Percentiles rank a stretch among this genome's conserved stretches.
These are phyloP conservation scores for Phialophora tarda DNA, from an alignment of 2,329 filamentous ascomycete genomes.

Conservation along the genomic window DNA sequence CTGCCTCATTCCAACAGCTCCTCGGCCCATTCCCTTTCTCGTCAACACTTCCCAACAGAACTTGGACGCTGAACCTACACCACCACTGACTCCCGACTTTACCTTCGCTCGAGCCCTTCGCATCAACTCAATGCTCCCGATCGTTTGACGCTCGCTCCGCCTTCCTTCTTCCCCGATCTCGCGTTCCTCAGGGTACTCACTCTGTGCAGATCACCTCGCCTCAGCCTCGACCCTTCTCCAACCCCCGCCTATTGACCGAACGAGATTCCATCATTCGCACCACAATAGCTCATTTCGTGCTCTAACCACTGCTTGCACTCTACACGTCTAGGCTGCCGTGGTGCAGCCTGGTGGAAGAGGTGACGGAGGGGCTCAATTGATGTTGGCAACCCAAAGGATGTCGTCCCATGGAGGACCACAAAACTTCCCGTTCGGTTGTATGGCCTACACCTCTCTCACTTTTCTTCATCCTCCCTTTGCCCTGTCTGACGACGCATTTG, in stretches of 20 bases:
- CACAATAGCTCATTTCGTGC: neutral
- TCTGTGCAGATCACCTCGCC: neutral
- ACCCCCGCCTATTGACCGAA: conserved; percentile 1
- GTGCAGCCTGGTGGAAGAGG: conserved; percentile 30
- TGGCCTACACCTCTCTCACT: conserved; percentile 15
- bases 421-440: conserved; percentile 40
- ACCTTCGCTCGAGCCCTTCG: conserved; percentile 1
- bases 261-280: neutral
- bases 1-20: conserved; percentile 19
- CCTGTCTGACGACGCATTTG: conserved; percentile 7
- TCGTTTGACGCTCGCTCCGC: conserved; percentile 2
- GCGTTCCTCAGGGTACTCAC: neutral
- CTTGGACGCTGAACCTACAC: conserved; percentile 6
- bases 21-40: conserved; percentile 21
- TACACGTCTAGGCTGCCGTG: conserved; percentile 23
- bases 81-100: conserved; percentile 12
- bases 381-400: conserved; percentile 40
- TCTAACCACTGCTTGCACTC: conserved; percentile 12
- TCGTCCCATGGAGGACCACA: conserved; percentile 40
- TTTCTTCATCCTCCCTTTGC: neutral
- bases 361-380: conserved; percentile 26
- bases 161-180: conserved; percentile 1
- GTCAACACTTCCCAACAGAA: conserved; percentile 33
- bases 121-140: conserved; percentile 6
- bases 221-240: neutral